phyloP scores from a whole-genome alignment of 805 yeast species.

The Yamadazyma insecticola region DNA sequence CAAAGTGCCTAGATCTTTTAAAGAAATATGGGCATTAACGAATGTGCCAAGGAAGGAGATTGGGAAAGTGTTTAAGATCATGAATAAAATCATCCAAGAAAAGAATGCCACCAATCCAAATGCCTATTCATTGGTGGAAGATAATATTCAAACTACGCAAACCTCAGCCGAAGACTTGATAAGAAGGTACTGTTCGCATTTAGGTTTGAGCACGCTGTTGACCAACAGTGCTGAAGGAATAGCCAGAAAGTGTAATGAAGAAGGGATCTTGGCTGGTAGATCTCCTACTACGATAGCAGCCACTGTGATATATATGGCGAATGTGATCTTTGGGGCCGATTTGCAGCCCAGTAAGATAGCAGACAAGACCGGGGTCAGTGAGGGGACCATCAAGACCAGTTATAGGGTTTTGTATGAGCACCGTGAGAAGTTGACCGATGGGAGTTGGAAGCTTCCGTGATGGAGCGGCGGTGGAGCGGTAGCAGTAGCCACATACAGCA shows the following conservation, averaged over 20 bases:
- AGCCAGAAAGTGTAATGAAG: constrained; percentile 83
- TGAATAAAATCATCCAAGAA: constrained; percentile 54
- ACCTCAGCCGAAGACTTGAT: constrained; percentile 92
- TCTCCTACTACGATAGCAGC: constrained; percentile 98
- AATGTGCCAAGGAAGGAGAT: constrained; percentile 92
- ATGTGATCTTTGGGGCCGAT: constrained; percentile 77
- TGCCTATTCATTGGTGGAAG: constrained; percentile 37
- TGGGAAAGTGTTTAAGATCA: constrained; percentile 83
- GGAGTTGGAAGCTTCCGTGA: too few relatives aligned
- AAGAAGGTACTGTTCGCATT: constrained; percentile 91
- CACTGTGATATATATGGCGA: constrained; percentile 92
- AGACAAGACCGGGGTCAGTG: constrained; percentile 92
- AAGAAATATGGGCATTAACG: constrained; percentile 93
- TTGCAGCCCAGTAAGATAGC: constrained; percentile 77
- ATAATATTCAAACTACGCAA: constrained; percentile 66
- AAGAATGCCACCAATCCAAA: constrained; percentile 51
- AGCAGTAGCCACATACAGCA: too few relatives aligned
- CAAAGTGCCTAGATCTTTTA: constrained; percentile 88
- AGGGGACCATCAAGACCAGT: constrained; percentile 92
- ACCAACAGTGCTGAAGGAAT: constrained; percentile 91
- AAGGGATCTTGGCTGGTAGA: constrained; percentile 92
- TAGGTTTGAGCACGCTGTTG: constrained; percentile 80
- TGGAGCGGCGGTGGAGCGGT: too few relatives aligned
- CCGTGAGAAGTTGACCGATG: constrained; percentile 61
- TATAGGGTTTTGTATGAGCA: constrained; percentile 79